Conservation (phyloP, 441 rosid species). For the Breynia disticha region DNA sequence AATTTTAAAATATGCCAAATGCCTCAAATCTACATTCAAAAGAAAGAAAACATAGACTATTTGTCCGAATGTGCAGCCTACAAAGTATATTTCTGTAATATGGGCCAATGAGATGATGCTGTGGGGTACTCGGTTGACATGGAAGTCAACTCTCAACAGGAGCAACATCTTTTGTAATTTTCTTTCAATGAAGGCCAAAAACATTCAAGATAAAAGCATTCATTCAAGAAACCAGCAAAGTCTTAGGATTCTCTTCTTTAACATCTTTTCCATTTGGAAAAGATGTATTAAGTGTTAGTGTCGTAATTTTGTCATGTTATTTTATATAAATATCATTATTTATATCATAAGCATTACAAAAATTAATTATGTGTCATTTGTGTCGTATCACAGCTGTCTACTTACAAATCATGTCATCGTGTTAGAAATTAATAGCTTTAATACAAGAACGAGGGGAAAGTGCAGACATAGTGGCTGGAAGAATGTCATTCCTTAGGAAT, state of each 20-base stretch:
- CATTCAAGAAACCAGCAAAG: conserved; percentile 16
- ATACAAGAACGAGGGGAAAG: conserved; percentile 25
- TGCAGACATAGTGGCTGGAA: conserved; percentile 23
- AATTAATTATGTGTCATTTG: conserved; percentile 28
- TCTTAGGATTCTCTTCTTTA: conserved; percentile 24
- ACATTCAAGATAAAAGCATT: conserved; percentile 10
- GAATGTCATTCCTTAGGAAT: conserved; percentile 55
- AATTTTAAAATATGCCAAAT: conserved; percentile 16
- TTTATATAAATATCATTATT: too few species aligned
- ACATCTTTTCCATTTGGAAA: conserved; percentile 22
- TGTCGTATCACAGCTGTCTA: too few species aligned
- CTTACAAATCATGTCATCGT: too few species aligned
- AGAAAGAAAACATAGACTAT: background rate
- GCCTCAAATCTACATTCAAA: background rate
- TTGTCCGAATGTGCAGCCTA: background rate
- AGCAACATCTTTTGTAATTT: background rate
- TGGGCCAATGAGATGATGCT: background rate
- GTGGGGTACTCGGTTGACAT: background rate
- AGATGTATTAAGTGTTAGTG: too few species aligned
- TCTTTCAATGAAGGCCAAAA: background rate
- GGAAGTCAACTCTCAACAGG: background rate
- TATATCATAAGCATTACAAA: too few species aligned
- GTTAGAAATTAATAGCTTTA: too few species aligned
- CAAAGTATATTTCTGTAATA: background rate
- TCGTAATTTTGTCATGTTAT: too few species aligned